phyloP scores from a whole-genome alignment of 2,329 filamentous ascomycete species.

The Penicillium concentricum region DNA sequence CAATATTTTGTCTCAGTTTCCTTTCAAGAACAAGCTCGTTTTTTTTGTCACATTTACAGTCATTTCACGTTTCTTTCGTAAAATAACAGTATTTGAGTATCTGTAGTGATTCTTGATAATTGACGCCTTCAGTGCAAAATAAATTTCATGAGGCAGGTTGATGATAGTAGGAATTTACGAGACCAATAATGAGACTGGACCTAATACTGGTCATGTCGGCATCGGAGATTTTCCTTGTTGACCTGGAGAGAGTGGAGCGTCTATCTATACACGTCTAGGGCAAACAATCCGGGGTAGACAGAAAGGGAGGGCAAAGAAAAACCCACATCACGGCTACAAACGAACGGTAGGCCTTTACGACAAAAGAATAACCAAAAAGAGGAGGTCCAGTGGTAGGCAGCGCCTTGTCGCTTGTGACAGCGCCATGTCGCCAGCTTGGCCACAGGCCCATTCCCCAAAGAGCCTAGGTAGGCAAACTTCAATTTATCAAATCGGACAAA shows the following conservation, averaged over 20 bases:
- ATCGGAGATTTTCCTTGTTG: not conserved
- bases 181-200: not conserved
- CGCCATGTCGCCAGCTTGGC: not conserved
- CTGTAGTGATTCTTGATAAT: not conserved
- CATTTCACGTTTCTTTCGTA: not conserved
- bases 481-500: not conserved
- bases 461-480: too few species aligned
- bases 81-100: too few species aligned
- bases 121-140: not conserved
- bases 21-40: conserved; percentile 22
- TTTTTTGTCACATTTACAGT: conserved; percentile 13
- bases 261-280: not conserved
- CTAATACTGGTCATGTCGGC: not conserved
- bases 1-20: conserved; percentile 27
- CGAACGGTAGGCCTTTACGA: not conserved
- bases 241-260: not conserved
- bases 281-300: not conserved
- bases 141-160: too few species aligned
- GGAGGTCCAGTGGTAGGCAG: not conserved
- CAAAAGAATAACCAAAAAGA: too few species aligned
- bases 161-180: not conserved
- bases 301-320: not conserved
- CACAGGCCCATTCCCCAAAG: not conserved
- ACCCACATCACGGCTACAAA: not conserved
- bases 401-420: not conserved